Base-by-base conservation (phyloP, 2,329 filamentous ascomycete species). In the Meredithiella fracta region DNA sequence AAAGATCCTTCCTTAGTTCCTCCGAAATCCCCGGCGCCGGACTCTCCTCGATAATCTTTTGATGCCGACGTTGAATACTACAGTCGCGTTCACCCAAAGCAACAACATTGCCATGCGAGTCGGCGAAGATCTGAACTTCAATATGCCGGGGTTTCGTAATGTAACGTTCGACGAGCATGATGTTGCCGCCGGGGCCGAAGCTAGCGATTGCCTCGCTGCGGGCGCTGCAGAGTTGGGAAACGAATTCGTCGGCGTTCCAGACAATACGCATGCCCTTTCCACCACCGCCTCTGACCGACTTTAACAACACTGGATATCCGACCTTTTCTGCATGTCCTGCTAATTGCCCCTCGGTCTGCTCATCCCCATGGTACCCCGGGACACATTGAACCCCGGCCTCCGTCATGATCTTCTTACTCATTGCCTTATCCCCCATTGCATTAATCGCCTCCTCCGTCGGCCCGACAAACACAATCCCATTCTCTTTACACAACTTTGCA, bases 381-480 rank as follows among this genome's bases (percentile, higher is more conserved):
- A 98, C 92, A 64, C 92, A 97, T 3, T 90, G 90, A 2, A 98
- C 92, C 7, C 89, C 88, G n/a, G 92, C 91, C 3, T 81, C 80
- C 34, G 80, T 88, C 92, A 98, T 97, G 65, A 98, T 96, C 66
- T 95, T 86, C 69, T 98, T 98, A 54, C 86, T 92, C 59, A 85
- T 77, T 56, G 84, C 89, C 72, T 96, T 95, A 71, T 94, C 87
- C 52, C 90, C 90, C 90, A 96, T 95, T 58, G 89, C 88, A 58
- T 84, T 73, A 65, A 86, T 89, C 62, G 90, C 90, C 53, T 79
- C 76, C 26, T 82, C 81, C 2, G 92, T 89, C 1, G 92, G 92
- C 0, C 92, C 92, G 63, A 98, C 94, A 66, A 98, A 98, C 56
- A 91, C 83, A 61, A 98, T 77, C 9, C 92, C 92, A 47, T 90